These are phyloP conservation scores for Tranzscheliella williamsii DNA, from an alignment of 1,284 basidiomycete genomes.

Conservation along the genomic window DNA sequence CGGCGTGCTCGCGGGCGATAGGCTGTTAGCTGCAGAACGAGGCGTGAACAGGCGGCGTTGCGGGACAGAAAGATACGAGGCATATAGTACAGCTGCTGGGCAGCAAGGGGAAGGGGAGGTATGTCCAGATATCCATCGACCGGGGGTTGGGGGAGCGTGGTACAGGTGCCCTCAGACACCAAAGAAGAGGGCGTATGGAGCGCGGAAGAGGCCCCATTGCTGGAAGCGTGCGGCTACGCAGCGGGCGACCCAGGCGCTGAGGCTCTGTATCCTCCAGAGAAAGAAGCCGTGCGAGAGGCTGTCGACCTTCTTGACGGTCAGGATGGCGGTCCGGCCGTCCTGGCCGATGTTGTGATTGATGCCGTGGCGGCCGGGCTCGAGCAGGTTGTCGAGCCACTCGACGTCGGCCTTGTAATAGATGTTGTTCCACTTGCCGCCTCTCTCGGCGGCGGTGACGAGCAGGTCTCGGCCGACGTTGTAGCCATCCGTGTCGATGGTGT, in stretches of 20 bases:
- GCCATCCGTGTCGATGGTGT: constrained; percentile 59
- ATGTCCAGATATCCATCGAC: too few relatives aligned
- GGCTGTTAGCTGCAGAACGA: too few relatives aligned
- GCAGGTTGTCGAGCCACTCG: constrained; percentile 56
- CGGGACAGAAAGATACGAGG: too few relatives aligned
- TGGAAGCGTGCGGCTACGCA: constrained; percentile 7
- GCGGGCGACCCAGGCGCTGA: constrained; percentile 25
- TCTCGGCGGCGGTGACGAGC: constrained; percentile 51
- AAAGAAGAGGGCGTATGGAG: neutral
- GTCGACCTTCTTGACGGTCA: constrained; percentile 50
- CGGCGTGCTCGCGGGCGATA: too few relatives aligned
- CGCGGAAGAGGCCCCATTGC: constrained; percentile 7
- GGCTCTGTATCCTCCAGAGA: constrained; percentile 26
- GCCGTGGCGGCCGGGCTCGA: constrained; percentile 51
- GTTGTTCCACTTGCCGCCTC: constrained; percentile 53
- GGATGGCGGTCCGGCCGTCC: constrained; percentile 53
- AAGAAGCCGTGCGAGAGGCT: constrained; percentile 16
- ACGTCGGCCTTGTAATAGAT: constrained; percentile 54
- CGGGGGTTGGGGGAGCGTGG: too few relatives aligned
- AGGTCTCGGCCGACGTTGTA: constrained; percentile 60
- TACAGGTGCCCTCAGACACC: too few relatives aligned
- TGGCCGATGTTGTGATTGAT: constrained; percentile 60
- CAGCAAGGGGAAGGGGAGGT: too few relatives aligned
- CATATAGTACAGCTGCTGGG: too few relatives aligned
- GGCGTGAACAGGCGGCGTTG: too few relatives aligned